Percentiles rank a stretch among this genome's conserved stretches.
phyloP scores from a whole-genome alignment of 2,329 filamentous ascomycete species.

The Fusarium graminum region DNA sequence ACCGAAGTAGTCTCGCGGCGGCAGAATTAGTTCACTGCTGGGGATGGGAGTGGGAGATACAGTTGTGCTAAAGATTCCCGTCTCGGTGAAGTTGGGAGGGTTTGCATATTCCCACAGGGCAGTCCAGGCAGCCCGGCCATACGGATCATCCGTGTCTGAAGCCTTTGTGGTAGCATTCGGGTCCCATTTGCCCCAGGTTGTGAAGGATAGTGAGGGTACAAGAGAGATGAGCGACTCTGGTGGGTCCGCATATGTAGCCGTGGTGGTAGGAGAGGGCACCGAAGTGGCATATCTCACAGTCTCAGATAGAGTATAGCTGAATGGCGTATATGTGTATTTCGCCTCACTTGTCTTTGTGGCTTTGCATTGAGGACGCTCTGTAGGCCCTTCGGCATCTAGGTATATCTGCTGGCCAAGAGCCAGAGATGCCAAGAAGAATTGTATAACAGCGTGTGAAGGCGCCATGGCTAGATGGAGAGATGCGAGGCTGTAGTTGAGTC shows the following conservation, averaged over 20 bases:
- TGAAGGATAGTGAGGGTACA: conserved; percentile 49
- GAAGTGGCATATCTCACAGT: conserved; percentile 53
- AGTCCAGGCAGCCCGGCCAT: conserved; percentile 52
- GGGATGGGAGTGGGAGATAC: conserved; percentile 68
- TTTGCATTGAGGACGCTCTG: conserved; percentile 49
- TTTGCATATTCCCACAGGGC: conserved; percentile 53
- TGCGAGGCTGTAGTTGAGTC: neutral
- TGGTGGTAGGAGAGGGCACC: conserved; percentile 49
- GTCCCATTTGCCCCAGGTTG: conserved; percentile 55
- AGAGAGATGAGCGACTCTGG: conserved; percentile 47
- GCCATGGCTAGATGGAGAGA: conserved; percentile 30
- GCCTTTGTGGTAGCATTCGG: conserved; percentile 49
- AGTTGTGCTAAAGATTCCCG: conserved; percentile 58
- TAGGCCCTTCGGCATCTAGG: conserved; percentile 45
- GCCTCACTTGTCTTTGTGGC: conserved; percentile 39
- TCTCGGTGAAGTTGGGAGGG: conserved; percentile 53
- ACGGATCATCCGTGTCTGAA: conserved; percentile 49
- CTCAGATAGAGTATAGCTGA: conserved; percentile 51
- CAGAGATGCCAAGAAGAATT: conserved; percentile 40
- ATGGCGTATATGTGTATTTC: conserved; percentile 48
- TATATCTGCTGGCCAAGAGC: conserved; percentile 49
- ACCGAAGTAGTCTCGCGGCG: conserved; percentile 64
- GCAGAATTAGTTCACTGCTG: conserved; percentile 66
- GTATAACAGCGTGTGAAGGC: conserved; percentile 23
- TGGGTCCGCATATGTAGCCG: conserved; percentile 50